phyloP scores from a whole-genome alignment of 768 basidiomycete genomes.

The Cyathus striatus region DNA sequence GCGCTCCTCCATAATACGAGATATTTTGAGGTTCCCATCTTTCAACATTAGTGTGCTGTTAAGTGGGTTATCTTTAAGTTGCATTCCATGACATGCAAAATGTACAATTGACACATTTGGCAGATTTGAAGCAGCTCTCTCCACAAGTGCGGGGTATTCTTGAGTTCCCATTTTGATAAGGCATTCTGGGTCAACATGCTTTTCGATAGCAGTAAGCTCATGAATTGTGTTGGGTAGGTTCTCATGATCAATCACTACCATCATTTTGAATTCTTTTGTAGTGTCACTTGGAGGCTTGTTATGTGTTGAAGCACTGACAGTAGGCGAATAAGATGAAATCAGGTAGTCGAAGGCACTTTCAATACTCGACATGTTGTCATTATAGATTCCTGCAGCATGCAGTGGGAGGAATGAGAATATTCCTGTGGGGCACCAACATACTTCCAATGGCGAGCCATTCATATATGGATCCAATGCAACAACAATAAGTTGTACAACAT shows the following conservation, averaged over 20 bases:
- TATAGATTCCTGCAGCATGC: constrained; percentile 11
- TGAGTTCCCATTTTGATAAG: background rate
- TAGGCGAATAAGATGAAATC: constrained; percentile 14
- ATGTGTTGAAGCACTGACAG: background rate
- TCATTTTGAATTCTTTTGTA: background rate
- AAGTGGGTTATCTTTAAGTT: constrained; percentile 12
- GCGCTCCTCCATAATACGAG: constrained; percentile 11
- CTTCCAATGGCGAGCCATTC: constrained; percentile 1
- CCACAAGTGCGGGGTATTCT: background rate
- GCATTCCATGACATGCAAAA: constrained; percentile 19
- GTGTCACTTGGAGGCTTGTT: background rate
- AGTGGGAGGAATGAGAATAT: constrained; percentile 12
- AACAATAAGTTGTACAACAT: background rate
- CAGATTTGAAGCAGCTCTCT: background rate
- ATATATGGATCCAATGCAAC: background rate
- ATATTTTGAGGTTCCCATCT: constrained; percentile 11
- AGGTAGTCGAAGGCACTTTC: constrained; percentile 7
- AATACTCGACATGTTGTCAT: background rate
- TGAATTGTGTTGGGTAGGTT: background rate
- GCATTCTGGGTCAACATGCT: background rate
- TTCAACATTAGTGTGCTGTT: constrained; percentile 11
- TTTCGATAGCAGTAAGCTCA: background rate
- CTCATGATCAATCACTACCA: background rate
- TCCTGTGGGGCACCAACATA: constrained; percentile 12
- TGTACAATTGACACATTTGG: constrained; percentile 7